Percentiles rank a stretch among this genome's conserved stretches.
Conservation (phyloP, 2,329 filamentous ascomycete species). For the Dendrostoma leiphaemia region DNA sequence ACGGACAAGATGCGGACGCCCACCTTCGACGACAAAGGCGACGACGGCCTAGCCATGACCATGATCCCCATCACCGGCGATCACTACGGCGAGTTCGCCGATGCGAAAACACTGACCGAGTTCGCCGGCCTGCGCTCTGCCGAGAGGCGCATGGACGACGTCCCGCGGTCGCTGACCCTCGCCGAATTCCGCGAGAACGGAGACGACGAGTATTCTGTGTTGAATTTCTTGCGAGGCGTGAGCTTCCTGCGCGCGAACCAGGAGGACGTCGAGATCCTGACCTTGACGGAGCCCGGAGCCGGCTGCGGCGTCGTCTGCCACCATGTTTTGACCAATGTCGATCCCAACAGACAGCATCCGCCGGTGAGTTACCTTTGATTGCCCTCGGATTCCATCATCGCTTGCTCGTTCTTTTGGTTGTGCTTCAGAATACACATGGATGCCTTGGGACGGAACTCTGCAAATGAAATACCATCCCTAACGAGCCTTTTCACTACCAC, state of each 20-base stretch:
- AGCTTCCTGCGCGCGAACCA: slow-evolving; percentile 47
- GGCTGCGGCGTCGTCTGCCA: slow-evolving; percentile 27
- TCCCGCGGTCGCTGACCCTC: not conserved
- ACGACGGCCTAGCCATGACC: slow-evolving; percentile 8
- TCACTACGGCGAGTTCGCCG: slow-evolving; percentile 2
- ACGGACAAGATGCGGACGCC: not conserved
- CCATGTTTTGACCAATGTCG: slow-evolving; percentile 26
- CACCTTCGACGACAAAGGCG: not conserved
- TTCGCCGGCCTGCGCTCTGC: not conserved
- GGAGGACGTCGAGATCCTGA: slow-evolving; percentile 47
- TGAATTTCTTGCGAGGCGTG: slow-evolving; percentile 7
- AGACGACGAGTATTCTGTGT: not conserved
- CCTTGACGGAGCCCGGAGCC: slow-evolving; percentile 24
- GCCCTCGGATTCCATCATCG: too few relatives aligned
- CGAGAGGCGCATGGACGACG: not conserved
- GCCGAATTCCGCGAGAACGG: not conserved
- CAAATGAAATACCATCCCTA: too few relatives aligned
- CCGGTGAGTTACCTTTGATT: too few relatives aligned
- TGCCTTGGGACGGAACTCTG: too few relatives aligned
- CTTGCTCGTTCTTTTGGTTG: too few relatives aligned
- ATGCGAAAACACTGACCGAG: not conserved
- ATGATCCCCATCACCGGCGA: slow-evolving; percentile 8
- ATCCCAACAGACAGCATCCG: too few relatives aligned
- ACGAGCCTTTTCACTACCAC: too few relatives aligned
- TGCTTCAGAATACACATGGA: too few relatives aligned